Conservation (phyloP, 768 basidiomycete genomes). For the Albatrellus ellisii region DNA sequence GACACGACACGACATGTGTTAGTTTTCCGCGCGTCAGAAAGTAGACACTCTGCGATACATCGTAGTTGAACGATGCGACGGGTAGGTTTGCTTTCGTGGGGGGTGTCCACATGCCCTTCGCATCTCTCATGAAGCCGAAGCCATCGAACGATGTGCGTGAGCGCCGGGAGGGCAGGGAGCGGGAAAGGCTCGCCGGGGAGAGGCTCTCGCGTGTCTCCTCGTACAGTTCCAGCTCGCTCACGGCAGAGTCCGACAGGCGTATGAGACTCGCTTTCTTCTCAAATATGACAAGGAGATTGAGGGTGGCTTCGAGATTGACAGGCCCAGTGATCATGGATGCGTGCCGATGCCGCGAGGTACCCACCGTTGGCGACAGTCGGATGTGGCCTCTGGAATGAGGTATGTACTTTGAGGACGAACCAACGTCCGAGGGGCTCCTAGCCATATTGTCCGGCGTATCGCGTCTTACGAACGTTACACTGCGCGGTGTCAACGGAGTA, state of each 20-base stretch:
- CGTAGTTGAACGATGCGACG: conserved; percentile 18
- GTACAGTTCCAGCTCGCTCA: conserved; percentile 61
- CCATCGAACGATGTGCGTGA: conserved; percentile 28
- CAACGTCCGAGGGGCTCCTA: conserved; percentile 30
- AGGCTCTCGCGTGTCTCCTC: conserved; percentile 22
- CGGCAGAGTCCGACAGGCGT: conserved; percentile 67
- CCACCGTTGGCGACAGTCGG: conserved; percentile 11
- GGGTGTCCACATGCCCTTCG: conserved; percentile 33
- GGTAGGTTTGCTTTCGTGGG: conserved; percentile 37
- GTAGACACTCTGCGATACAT: conserved; percentile 34
- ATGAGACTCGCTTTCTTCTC: conserved; percentile 85
- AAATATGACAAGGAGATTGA: conserved; percentile 71
- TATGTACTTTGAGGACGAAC: conserved; percentile 11
- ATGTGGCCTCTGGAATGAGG: conserved; percentile 10
- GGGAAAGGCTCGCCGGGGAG: conserved; percentile 16
- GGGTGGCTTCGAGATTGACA: conserved; percentile 51
- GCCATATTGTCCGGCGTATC: conserved; percentile 35
- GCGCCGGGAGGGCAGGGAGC: conserved; percentile 16
- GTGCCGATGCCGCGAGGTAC: conserved; percentile 7
- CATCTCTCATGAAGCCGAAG: conserved; percentile 26
- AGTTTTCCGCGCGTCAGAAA: conserved; percentile 57
- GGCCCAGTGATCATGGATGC: conserved; percentile 9
- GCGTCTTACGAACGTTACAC: conserved; percentile 59
- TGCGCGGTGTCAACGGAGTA: conserved; percentile 56
- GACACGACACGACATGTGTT: conserved; percentile 56